Conservation (phyloP, 371 early-diverging fungal species). For the Rhizopus delemar region DNA sequence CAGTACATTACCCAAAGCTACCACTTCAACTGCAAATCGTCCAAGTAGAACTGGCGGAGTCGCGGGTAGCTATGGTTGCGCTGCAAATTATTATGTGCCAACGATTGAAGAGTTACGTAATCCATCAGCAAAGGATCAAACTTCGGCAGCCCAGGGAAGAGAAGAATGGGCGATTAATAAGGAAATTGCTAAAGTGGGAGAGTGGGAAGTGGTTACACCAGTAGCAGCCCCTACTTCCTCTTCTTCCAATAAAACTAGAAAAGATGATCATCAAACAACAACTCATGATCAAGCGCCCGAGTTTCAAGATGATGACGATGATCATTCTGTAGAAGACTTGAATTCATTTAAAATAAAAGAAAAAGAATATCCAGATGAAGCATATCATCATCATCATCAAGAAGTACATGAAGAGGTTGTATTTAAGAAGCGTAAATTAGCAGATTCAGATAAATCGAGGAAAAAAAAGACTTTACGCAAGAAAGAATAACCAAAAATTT, state of each 20-base stretch:
- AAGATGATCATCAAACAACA: constrained; percentile 16
- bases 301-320: constrained; percentile 53
- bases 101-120: constrained; percentile 20
- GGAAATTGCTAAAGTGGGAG: constrained; percentile 36
- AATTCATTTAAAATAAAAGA: constrained; percentile 56
- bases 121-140: constrained; percentile 14
- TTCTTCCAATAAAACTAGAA: constrained; percentile 3
- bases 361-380: constrained; percentile 46
- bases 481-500: constrained; percentile 23
- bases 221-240: constrained; percentile 2
- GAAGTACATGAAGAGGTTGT: constrained; percentile 25
- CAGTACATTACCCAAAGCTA: background rate
- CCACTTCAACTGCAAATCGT: background rate
- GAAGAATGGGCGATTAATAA: constrained; percentile 44
- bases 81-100: constrained; percentile 20
- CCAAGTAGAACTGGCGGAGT: background rate
- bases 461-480: constrained; percentile 29
- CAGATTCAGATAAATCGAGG: constrained; percentile 13
- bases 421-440: constrained; percentile 60
- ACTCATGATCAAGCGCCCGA: constrained; percentile 40
- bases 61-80: background rate
- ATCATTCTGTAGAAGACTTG: constrained; percentile 51
- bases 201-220: constrained; percentile 42
- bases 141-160: constrained; percentile 19
- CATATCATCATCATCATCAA: constrained; percentile 20